phyloP scores from a whole-genome alignment of 2,329 filamentous ascomycete genomes.

The Arthroderma sp. region DNA sequence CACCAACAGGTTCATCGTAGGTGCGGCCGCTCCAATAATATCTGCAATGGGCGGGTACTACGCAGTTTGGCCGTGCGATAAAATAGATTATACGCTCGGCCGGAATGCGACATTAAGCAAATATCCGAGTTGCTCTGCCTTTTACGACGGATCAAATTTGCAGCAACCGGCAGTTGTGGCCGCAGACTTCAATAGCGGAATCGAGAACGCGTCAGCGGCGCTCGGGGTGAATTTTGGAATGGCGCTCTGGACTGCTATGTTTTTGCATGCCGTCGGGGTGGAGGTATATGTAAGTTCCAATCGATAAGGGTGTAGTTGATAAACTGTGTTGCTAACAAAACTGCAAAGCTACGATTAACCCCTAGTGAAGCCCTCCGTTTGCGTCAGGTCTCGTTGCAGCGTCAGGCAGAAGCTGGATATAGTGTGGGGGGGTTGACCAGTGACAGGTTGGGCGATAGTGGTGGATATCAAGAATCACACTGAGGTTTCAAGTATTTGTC shows the following conservation, averaged over 20 bases:
- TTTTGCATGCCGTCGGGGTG: constrained; percentile 40
- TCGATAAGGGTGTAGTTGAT: no score
- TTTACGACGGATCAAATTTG: constrained; percentile 1
- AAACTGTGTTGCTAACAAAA: background rate
- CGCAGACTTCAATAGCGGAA: constrained; percentile 10
- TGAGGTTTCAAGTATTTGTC: no score
- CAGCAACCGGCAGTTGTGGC: constrained; percentile 9
- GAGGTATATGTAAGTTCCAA: constrained; percentile 32
- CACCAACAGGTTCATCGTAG: constrained; percentile 2
- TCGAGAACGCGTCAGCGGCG: constrained; percentile 4
- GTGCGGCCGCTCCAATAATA: background rate
- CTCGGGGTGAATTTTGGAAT: constrained; percentile 8
- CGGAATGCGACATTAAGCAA: background rate
- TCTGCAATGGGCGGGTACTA: constrained; percentile 1
- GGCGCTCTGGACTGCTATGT: constrained; percentile 30
- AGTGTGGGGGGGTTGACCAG: constrained; percentile 36
- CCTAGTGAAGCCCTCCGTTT: constrained; percentile 44
- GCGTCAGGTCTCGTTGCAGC: constrained; percentile 44
- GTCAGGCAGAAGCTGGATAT: constrained; percentile 44
- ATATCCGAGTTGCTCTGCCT: constrained; percentile 2
- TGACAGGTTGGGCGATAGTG: constrained; percentile 31
- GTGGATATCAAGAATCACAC: background rate
- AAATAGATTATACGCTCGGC: constrained; percentile 5
- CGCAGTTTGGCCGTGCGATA: constrained; percentile 3
- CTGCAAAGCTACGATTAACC: constrained; percentile 30